A percentile compares a stretch with the other conserved stretches of the same genome.
Conservation (phyloP, 257 asterid genomes). For the Asclepias syriaca region DNA sequence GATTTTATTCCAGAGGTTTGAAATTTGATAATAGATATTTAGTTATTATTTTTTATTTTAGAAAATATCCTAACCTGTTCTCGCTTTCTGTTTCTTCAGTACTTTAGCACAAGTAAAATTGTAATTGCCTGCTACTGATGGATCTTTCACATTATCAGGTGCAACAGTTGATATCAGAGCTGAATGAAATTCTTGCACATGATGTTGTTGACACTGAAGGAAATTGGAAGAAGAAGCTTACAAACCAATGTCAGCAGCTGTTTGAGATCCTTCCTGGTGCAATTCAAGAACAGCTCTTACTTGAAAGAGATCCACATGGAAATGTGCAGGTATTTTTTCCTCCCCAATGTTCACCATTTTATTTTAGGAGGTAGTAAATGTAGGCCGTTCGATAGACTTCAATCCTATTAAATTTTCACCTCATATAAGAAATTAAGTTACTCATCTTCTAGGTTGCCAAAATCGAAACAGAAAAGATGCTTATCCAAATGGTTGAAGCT, state of each 20-base stretch:
- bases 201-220: conserved; percentile 87
- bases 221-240: conserved; percentile 80
- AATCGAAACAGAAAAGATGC: conserved; percentile 96
- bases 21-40: background rate
- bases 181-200: conserved; percentile 93
- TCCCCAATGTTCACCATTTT: background rate
- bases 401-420: background rate
- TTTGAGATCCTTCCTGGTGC: conserved; percentile 82
- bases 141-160: conserved; percentile 45
- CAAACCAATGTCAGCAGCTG: conserved; percentile 63
- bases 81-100: background rate
- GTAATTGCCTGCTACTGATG: background rate
- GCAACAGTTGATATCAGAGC: conserved; percentile 86
- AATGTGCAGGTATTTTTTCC: conserved; percentile 71
- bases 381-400: background rate
- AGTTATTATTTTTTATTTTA: background rate
- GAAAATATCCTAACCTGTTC: background rate
- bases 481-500: conserved; percentile 96
- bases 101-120: background rate
- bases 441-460: conserved; percentile 63
- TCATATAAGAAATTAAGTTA: background rate
- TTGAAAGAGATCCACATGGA: conserved; percentile 99
- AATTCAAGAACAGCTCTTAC: conserved; percentile 91
- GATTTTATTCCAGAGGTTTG: conserved; percentile 98
- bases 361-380: background rate